phyloP scores from a whole-genome alignment of 768 basidiomycete genomes.

The Gloeophyllum trabeum region DNA sequence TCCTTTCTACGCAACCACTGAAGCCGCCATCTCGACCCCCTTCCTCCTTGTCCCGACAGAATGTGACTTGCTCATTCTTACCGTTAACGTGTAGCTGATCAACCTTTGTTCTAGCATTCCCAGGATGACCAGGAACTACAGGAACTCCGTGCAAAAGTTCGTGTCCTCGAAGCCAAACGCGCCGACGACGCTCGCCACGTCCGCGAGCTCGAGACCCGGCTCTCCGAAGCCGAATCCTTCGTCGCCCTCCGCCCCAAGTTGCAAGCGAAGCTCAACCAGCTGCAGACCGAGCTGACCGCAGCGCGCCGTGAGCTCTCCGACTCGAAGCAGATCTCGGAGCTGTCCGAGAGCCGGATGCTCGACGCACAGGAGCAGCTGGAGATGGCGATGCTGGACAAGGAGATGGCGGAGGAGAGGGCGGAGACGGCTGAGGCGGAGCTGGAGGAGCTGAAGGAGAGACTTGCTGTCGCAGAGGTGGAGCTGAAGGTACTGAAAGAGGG shows the following conservation, averaged over 20 bases:
- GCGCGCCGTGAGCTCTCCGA: slow-evolving; percentile 73
- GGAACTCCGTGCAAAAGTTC: slow-evolving; percentile 73
- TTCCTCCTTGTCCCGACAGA: slow-evolving; percentile 8
- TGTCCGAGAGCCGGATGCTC: slow-evolving; percentile 57
- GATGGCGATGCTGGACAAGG: slow-evolving; percentile 91
- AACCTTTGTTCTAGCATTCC: too few relatives aligned
- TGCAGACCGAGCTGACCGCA: slow-evolving; percentile 70
- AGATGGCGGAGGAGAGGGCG: slow-evolving; percentile 89
- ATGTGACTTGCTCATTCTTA: too few relatives aligned
- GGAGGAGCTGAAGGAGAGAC: slow-evolving; percentile 66
- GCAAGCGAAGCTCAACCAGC: slow-evolving; percentile 74
- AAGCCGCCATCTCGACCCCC: not conserved
- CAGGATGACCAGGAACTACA: slow-evolving; percentile 63
- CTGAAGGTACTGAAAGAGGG: slow-evolving; percentile 66
- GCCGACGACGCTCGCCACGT: slow-evolving; percentile 79
- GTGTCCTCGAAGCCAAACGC: slow-evolving; percentile 79
- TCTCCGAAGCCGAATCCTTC: slow-evolving; percentile 76
- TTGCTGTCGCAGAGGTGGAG: slow-evolving; percentile 78
- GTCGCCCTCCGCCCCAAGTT: slow-evolving; percentile 81
- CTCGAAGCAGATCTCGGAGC: slow-evolving; percentile 57
- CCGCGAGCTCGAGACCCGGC: slow-evolving; percentile 75
- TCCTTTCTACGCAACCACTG: too few relatives aligned
- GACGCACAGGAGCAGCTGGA: slow-evolving; percentile 89
- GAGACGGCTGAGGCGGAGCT: slow-evolving; percentile 72
- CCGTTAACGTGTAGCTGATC: too few relatives aligned